Evolutionary conservation across 2,329 filamentous ascomycete genomes (phyloP).

Genomic region (Ceratocystis papillata): DNA sequence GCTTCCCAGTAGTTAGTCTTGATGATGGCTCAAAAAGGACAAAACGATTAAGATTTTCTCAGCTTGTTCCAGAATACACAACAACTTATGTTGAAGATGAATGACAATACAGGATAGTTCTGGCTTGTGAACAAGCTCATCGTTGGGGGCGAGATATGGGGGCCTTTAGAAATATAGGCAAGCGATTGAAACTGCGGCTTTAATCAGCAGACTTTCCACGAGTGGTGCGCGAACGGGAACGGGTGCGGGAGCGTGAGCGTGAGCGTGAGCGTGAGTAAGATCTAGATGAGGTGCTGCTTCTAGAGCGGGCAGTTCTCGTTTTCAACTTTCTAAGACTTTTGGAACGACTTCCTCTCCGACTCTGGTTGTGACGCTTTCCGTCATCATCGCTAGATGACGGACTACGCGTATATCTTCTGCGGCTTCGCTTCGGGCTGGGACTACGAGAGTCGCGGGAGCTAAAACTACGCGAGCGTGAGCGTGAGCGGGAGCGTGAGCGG

Average conservation of each 20-base stretch:
- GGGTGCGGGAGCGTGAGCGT: conserved; percentile 22
- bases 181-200: conserved; percentile 29
- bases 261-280: conserved; percentile 19
- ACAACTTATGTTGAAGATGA: neutral
- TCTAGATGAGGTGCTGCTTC: conserved; percentile 23
- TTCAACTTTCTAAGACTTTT: conserved; percentile 17
- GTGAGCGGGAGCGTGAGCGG: conserved; percentile 16
- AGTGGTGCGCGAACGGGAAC: conserved; percentile 26
- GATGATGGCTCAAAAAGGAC: neutral
- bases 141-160: neutral
- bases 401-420: conserved; percentile 20
- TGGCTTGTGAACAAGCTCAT: neutral
- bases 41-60: conserved; percentile 12
- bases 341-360: conserved; percentile 19
- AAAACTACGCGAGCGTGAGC: conserved; percentile 25
- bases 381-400: conserved; percentile 19
- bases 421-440: conserved; percentile 15
- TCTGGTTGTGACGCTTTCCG: conserved; percentile 26
- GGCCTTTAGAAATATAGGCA: neutral
- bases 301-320: conserved; percentile 14
- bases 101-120: neutral
- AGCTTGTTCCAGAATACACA: conserved; percentile 11
- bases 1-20: conserved; percentile 16
- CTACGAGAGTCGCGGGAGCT: conserved; percentile 18
- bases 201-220: conserved; percentile 47